Percentiles rank a stretch among this genome's conserved stretches.
Evolutionary conservation across 768 basidiomycete species (phyloP).

Genomic region (Suillus variegatus): DNA sequence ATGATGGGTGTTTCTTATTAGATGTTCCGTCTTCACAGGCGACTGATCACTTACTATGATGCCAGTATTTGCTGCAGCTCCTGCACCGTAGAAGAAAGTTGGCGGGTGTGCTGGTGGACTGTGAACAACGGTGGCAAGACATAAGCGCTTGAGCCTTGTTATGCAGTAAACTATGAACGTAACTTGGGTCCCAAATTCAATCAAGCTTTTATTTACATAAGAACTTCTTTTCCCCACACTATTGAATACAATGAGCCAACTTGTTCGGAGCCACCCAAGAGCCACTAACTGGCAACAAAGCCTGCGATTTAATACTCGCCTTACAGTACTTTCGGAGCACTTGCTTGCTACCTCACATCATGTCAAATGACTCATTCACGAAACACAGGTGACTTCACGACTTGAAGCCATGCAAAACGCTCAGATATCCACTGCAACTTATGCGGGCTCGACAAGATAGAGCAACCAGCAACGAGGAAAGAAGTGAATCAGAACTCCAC

Average conservation of each 20-base stretch:
- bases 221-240: no score
- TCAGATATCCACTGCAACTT: not conserved
- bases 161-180: no score
- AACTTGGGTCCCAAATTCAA: not conserved
- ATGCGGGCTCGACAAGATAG: not conserved
- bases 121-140: constrained; percentile 27
- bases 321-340: not conserved
- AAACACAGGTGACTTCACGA: not conserved
- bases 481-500: not conserved
- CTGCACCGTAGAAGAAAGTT: constrained; percentile 37
- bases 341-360: not conserved
- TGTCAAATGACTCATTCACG: not conserved
- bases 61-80: constrained; percentile 36
- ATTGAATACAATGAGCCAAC: no score
- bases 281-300: not conserved
- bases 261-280: no score
- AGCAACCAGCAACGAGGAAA: not conserved
- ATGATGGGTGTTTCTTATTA: not conserved
- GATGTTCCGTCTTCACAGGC: no score
- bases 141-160: no score
- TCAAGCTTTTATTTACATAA: no score
- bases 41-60: constrained; percentile 26
- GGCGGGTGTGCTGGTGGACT: constrained; percentile 23
- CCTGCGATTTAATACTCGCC: not conserved
- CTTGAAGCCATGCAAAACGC: not conserved